phyloP scores from a whole-genome alignment of 345 rosid species.

The Fremontodendron californicum region DNA sequence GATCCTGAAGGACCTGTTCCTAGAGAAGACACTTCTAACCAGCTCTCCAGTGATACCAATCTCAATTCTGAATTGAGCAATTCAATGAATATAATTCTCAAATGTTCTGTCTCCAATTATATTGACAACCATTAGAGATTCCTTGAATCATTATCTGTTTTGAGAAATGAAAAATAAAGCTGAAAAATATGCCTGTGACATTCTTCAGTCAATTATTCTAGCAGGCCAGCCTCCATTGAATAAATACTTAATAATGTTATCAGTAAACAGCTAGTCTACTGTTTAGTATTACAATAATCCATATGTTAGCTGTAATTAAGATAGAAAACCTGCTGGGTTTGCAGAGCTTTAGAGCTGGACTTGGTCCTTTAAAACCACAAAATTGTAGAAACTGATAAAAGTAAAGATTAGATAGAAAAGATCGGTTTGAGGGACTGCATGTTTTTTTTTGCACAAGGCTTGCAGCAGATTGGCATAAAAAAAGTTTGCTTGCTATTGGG shows the following conservation, averaged over 20 bases:
- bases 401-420: conserved; percentile 13
- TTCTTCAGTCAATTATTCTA: conserved; percentile 11
- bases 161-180: conserved; percentile 4
- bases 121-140: conserved; percentile 26
- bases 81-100: conserved; percentile 1
- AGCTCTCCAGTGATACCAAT: conserved; percentile 79
- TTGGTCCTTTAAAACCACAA: conserved; percentile 12
- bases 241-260: neutral
- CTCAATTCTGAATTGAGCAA: too few relatives aligned
- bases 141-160: conserved; percentile 28
- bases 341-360: conserved; percentile 51
- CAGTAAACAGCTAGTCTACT: neutral
- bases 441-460: conserved; percentile 48
- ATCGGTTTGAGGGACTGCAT: conserved; percentile 12
- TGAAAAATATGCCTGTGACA: conserved; percentile 25
- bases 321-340: neutral
- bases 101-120: conserved; percentile 24
- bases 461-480: conserved; percentile 23
- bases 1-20: conserved; percentile 41
- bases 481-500: conserved; percentile 42
- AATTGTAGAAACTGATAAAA: conserved; percentile 29
- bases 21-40: conserved; percentile 62
- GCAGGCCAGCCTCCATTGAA: conserved; percentile 12
- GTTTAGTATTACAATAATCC: neutral
- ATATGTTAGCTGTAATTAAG: conserved; percentile 22